These are phyloP conservation scores for Pueraria montana DNA, from an alignment of 306 rosid genomes.

Conservation along the genomic window DNA sequence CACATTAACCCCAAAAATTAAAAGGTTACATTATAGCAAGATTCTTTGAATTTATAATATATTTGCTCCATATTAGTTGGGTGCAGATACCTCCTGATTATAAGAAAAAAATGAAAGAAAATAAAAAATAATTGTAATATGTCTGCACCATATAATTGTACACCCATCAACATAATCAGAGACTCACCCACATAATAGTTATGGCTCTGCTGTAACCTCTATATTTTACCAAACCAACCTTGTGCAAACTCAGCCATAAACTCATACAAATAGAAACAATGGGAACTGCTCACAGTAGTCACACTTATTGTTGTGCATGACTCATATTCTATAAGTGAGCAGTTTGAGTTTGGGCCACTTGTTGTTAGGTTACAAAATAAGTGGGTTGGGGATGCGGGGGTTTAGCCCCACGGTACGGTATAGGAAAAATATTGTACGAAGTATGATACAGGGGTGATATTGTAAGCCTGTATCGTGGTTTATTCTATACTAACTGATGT, in stretches of 20 bases:
- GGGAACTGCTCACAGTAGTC: constrained; percentile 24
- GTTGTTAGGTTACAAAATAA: no score
- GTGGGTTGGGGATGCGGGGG: no score
- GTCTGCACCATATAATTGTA: background rate
- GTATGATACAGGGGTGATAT: no score
- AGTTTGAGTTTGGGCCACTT: no score
- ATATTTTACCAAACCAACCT: background rate
- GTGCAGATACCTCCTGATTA: no score
- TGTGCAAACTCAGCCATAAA: background rate
- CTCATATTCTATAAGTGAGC: no score
- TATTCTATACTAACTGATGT: no score
- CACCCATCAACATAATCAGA: background rate
- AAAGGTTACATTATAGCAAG: background rate
- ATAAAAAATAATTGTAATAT: background rate
- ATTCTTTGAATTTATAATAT: background rate
- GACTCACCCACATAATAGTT: background rate
- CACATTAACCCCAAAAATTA: background rate
- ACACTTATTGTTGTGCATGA: no score
- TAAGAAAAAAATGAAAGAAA: no score
- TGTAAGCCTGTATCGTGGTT: no score
- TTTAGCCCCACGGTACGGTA: no score
- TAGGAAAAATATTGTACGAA: no score
- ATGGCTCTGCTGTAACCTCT: background rate
- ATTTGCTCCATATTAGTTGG: background rate
- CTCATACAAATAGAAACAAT: background rate